Conservation (phyloP, 1,284 basidiomycete species). For the Dichomitus squalens region DNA sequence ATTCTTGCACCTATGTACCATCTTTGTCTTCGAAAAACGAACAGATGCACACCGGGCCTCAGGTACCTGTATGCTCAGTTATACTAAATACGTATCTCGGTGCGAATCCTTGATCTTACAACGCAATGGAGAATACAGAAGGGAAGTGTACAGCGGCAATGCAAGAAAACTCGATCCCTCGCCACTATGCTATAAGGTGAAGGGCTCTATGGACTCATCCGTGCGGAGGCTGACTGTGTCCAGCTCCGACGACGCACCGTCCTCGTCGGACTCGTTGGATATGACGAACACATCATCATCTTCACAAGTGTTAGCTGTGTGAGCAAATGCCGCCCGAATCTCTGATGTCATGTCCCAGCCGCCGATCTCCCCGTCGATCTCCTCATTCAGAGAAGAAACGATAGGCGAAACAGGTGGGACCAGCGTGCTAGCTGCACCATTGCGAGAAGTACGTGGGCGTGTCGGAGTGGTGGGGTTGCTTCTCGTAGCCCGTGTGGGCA, state of each 20-base stretch:
- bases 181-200: neutral
- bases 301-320: neutral
- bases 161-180: neutral
- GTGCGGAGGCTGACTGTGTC: constrained; percentile 15
- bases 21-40: no score
- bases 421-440: neutral
- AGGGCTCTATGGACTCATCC: constrained; percentile 5
- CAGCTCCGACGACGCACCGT: constrained; percentile 7
- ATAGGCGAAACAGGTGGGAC: constrained; percentile 14
- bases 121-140: no score
- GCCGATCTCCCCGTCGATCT: constrained; percentile 18
- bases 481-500: constrained; percentile 13
- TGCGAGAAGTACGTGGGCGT: neutral
- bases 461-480: constrained; percentile 7
- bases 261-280: neutral
- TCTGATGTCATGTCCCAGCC: constrained; percentile 4
- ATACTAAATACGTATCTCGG: no score
- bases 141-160: no score
- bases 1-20: no score
- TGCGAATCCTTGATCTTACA: no score
- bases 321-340: neutral
- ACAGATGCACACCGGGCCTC: no score
- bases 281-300: neutral
- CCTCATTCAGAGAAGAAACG: constrained; percentile 11
- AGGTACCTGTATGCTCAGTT: no score